Evolutionary conservation across 129 eudicot species (phyloP), one percentile per base, ranked within the genome.

Genomic region (Flaveria linearis): DNA sequence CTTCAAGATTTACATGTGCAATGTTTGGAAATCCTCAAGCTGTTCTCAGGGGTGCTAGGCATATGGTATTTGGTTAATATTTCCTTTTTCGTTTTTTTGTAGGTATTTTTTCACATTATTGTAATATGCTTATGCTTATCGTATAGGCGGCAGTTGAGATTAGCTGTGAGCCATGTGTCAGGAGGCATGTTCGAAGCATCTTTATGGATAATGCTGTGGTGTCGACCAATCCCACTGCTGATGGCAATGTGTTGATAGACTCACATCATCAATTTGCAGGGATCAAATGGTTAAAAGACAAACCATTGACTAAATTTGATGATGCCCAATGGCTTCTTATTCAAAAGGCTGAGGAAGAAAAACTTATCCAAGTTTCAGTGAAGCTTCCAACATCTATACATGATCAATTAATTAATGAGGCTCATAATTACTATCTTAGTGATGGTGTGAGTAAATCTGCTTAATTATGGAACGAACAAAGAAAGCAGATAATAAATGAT

Each of bases 271-370:
- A 87, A 71, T 91, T 84, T 85, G 86, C 92, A 16, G 89, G 82
- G 49, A 84, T 95, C 45, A 91, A 95, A 77, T 95, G 99, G 99
- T 80, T 95, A 76, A 78, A 78, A 33, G 84, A 89, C 73, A 95
- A 95, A 69, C 99, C 99, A 9, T 82, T 95, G 42, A 82, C 80
- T 66, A 83, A 78, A 76, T 95, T 95, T 78, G 83, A 79, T 80
- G 99, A 95, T 82, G 96, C 94, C 2, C 99, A 95, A 52, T 95
- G 97, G 97, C 94, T 91, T 82, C 85, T 91, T 2, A 91, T 95
- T 68, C 96, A 91, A 60, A 95, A 95, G 78, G 99, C 99, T 1
- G 97, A 95, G 76, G 97, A 95, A 81, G 95, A 95, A 80, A 95
- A 95, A 79, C 99, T 91, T 73, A 82, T 95, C 42, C 84, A 91